Base-by-base conservation (phyloP, 352 stramenopile species). In the Halophytophthora polymorphica region DNA sequence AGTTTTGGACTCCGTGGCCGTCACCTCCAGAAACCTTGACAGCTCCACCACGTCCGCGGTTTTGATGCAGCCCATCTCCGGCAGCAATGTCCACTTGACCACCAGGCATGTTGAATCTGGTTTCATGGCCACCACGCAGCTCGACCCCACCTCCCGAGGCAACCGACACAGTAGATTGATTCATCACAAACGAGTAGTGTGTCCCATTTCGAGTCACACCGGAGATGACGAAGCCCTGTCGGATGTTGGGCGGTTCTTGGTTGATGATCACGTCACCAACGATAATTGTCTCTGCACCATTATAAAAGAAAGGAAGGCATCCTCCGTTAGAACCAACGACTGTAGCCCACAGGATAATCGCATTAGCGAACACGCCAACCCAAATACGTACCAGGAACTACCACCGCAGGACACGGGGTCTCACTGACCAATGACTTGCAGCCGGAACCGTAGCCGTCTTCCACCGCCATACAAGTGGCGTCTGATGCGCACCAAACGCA, bases 401-500 rank as follows among this genome's bases (percentile, higher is more conserved):
- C 72, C 23, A 80, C 70, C 5, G 48, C 50, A 11, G 93, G 89
- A 45, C 93, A 98, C n/a, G 89, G 88, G 17, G 61, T 45, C 2
- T 97, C 81, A 34, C 88, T 91, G 34, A 98, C 77, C 13, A 93
- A 58, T 15, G 84, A 77, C 6, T 74, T 77, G 66, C 90, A 98
- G 19, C 88, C 68, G 18, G 71, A 84, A 15, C 64, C 69, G 46
- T 88, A 94, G 36, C 80, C 73, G 40, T 97, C 90, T 53, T 95
- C 83, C 10, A 91, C 51, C 2, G 86, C 78, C 60, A 96, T 80
- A 61, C 93, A 98, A 10, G 55, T 66, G 33, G 73, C 73, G 45
- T 93, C 69, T 6, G 81, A 95, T 5, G 88, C 80, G 53, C 93
- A 98, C 92, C 92, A 98, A 10, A 86, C 83, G 48, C 93, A 98